Base-by-base conservation (phyloP, 1,139 yeast genomes). In the Debaryomyces sp. region DNA sequence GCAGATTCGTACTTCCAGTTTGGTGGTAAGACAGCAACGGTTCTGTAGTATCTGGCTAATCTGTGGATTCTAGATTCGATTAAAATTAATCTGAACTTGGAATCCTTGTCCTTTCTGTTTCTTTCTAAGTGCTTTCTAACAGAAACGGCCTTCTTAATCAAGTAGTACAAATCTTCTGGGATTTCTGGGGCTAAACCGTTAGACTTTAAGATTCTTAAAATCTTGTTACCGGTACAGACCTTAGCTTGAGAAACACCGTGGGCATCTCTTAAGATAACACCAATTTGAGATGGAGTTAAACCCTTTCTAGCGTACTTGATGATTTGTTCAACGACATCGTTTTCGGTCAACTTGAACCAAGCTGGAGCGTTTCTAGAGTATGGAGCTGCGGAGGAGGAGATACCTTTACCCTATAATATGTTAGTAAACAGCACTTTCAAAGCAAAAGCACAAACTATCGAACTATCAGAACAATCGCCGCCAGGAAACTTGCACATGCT, bases 1-100 rank as follows among this genome's bases (percentile, higher is more conserved):
- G 99, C 96, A 66, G 99, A 92, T 84, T 94, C 99, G 96, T 88
- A 94, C 85, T 94, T 94, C 98, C 98, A 94, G 94, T 89, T 91
- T 77, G 99, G 98, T 71, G 99, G 98, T 75, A 94, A 88, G 72
- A 94, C 98, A 74, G 96, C 84, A 69, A 90, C 96, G 70, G 97
- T 89, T 90, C 97, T 92, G 96, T 94, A 94, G 95, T 94, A 94
- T 86, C 99, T 90, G 68, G 99, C 96, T 78, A 94, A 89, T 88
- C 99, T 94, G 96, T 94, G 99, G 84, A 94, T 94, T 90, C 99
- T 91, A 62, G 98, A 92, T 84, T 94, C 99, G 77, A 95, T 91
- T 81, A 94, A 88, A 94, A 94, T 94, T 75, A 94, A 90, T 88
- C 99, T 91, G 96, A 95, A 94, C 84, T 94, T 94, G 69, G 99